These are phyloP conservation scores for Sclerotiophoma versabilis DNA, from an alignment of 2,329 filamentous ascomycete genomes.

Conservation along the genomic window DNA sequence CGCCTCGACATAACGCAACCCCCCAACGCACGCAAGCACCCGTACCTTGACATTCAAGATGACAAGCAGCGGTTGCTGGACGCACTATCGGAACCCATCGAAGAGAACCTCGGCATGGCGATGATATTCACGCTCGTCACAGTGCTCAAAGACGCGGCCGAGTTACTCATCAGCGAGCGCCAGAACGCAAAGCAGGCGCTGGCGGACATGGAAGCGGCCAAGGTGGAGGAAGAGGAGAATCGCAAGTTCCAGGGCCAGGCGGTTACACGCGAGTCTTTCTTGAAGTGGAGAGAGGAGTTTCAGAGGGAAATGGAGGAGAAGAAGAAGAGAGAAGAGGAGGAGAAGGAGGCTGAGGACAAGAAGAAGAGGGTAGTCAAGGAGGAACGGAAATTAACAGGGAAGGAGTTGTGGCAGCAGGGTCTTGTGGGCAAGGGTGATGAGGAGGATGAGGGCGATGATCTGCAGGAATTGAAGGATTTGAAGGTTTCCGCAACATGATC, in stretches of 20 bases:
- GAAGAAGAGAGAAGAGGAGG: conserved; percentile 63
- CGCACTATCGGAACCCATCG: conserved; percentile 74
- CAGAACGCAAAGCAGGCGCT: conserved; percentile 66
- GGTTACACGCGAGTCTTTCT: conserved; percentile 86
- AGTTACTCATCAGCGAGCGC: conserved; percentile 79
- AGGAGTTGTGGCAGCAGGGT: conserved; percentile 58
- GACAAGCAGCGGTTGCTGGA: conserved; percentile 80
- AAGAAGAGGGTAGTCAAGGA: conserved; percentile 63
- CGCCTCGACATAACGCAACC: conserved; percentile 79
- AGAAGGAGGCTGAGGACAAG: conserved; percentile 74
- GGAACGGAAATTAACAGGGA: conserved; percentile 78
- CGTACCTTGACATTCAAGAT: conserved; percentile 77
- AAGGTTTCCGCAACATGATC: conserved; percentile 55
- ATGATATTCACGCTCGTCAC: conserved; percentile 96
- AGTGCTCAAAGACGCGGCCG: conserved; percentile 87
- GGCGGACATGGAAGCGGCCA: conserved; percentile 62
- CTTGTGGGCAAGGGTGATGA: conserved; percentile 69
- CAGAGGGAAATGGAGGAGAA: conserved; percentile 80
- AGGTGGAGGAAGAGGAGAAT: conserved; percentile 90
- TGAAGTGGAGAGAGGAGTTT: conserved; percentile 82
- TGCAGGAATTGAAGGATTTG: conserved; percentile 51
- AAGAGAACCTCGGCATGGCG: conserved; percentile 94
- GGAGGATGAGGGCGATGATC: conserved; percentile 65
- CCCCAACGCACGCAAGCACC: conserved; percentile 72
- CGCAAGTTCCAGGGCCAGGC: conserved; percentile 91